Percentiles rank a stretch among this genome's conserved stretches.
Evolutionary conservation across 208 protist species (phyloP).

Genomic region (Trypanosoma platydactyli): DNA sequence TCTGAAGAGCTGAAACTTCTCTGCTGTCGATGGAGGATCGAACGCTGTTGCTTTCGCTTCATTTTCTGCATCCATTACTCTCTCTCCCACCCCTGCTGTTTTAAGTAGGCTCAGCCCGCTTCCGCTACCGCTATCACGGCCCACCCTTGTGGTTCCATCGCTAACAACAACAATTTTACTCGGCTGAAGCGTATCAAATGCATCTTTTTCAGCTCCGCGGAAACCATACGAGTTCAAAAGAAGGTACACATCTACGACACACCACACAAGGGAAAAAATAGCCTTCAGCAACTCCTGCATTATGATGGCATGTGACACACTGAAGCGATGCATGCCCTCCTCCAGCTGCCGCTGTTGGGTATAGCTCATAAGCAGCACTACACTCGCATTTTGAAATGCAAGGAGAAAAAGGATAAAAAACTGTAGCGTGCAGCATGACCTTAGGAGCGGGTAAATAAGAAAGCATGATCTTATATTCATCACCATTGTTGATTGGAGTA

Average conservation of each 20-base stretch:
- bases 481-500: constrained; percentile 20
- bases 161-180: not conserved
- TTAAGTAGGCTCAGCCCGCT: too few species aligned
- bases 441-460: not conserved
- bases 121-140: too few species aligned
- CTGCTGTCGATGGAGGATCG: not conserved
- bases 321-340: not conserved
- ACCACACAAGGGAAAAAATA: constrained; percentile 19
- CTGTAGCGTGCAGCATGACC: constrained; percentile 10
- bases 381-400: constrained; percentile 25
- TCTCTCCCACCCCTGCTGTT: not conserved
- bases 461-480: not conserved
- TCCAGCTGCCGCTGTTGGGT: constrained; percentile 17
- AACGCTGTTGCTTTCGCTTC: not conserved
- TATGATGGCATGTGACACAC: constrained; percentile 20
- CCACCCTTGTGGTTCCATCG: not conserved
- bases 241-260: constrained; percentile 10
- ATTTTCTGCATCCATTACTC: not conserved
- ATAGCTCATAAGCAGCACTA: constrained; percentile 31
- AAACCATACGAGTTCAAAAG: not conserved
- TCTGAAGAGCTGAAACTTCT: not conserved
- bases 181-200: not conserved
- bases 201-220: not conserved
- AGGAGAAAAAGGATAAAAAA: constrained; percentile 21
- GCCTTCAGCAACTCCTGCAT: constrained; percentile 25